Base-by-base conservation (phyloP, 169 alveolate species). In the Miamiensis avidus region DNA sequence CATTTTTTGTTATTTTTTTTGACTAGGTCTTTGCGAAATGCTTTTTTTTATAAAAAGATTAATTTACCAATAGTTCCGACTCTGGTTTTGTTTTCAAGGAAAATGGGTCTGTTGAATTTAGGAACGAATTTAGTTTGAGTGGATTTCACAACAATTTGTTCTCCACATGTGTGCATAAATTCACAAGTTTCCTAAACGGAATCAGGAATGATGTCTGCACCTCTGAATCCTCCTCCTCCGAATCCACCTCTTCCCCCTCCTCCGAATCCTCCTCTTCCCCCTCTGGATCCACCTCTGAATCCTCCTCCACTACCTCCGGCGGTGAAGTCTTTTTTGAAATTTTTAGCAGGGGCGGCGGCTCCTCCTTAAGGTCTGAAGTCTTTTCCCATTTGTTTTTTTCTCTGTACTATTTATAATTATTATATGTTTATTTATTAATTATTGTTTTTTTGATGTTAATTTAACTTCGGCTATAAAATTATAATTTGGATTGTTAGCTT, bases 91-190 rank as follows among this genome's bases (percentile, higher is more conserved):
- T 86, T 86, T 86, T 86, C 86, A 64, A 86, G 76, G 69, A 81
- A 86, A 15, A 86, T 34, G 31, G 81, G 75, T 86, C 90, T 86
- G 76, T 81, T 81, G 87, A 86, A 86, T 81, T 81, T 86, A 26
- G 90, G 90, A n/a, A 86, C 90, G 84, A 75, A 65, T 33, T 49
- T 31, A 31, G 75, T 75, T 29, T 76, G 75, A n/a, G 74, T 34
- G 16, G 90, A 82, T 74, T 81, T 86, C 1, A 86, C 86, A 75
- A 86, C 72, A 28, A 86, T 86, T 81, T 86, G 76, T 34, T 86
- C 84, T 81, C 87, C 87, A 76, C 90, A 86, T 49, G 78, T 31
- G 65, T 86, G 90, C 33, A 83, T 75, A 74, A 64, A 86, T 34
- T 49, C 81, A 72, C 87, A 83, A 25, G 81, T 75, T 69, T 86